phyloP scores from a whole-genome alignment of 495 filamentous ascomycete genomes.

The Annulohypoxylon bovei region DNA sequence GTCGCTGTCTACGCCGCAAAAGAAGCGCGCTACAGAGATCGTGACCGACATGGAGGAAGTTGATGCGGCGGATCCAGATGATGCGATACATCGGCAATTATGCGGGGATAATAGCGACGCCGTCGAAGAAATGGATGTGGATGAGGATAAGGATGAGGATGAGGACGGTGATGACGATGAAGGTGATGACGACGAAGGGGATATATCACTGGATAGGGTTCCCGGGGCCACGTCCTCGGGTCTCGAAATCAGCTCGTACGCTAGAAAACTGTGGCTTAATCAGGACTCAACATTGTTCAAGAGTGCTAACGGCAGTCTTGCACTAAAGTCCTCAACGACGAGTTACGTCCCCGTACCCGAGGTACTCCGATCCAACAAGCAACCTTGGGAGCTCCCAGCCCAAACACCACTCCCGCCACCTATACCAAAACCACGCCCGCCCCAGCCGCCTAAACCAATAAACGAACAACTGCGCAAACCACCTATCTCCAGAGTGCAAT shows the following conservation, averaged over 20 bases:
- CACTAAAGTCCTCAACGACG: slow-evolving; percentile 29
- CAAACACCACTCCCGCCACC: slow-evolving; percentile 5
- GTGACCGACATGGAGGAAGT: slow-evolving; percentile 32
- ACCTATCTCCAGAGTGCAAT: slow-evolving; percentile 20
- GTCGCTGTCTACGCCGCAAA: slow-evolving; percentile 47
- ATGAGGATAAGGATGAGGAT: not conserved
- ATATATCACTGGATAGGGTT: slow-evolving; percentile 17
- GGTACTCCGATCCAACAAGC: slow-evolving; percentile 26
- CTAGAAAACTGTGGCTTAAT: slow-evolving; percentile 27
- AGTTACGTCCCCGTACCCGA: slow-evolving; percentile 31
- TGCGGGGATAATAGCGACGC: slow-evolving; percentile 13
- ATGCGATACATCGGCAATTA: slow-evolving; percentile 38
- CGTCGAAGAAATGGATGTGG: slow-evolving; percentile 14
- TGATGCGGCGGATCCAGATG: slow-evolving; percentile 31
- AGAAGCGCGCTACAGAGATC: slow-evolving; percentile 21
- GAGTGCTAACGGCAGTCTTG: slow-evolving; percentile 30
- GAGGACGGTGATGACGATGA: slow-evolving; percentile 5
- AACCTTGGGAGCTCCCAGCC: not conserved
- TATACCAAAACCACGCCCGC: not conserved
- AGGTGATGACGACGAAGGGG: not conserved
- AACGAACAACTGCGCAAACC: slow-evolving; percentile 12
- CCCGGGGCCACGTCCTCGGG: slow-evolving; percentile 19
- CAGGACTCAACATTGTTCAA: slow-evolving; percentile 30
- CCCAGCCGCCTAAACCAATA: not conserved
- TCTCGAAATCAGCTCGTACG: slow-evolving; percentile 28